Evolutionary conservation across 352 stramenopile genomes (phyloP).

Genomic region (Pythium scleroteichum): DNA sequence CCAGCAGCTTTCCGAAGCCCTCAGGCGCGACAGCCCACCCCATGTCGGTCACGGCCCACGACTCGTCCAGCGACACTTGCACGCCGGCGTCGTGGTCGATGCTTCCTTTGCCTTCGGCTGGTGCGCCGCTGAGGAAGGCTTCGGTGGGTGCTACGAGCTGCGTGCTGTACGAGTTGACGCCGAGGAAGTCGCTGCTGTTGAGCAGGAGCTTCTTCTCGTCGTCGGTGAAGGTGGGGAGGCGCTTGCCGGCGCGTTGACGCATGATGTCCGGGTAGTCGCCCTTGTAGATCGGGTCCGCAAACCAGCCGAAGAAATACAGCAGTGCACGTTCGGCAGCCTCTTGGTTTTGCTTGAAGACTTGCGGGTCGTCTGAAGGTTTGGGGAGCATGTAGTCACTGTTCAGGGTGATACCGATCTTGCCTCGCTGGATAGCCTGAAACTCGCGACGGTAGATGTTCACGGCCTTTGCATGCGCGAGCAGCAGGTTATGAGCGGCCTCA

Average conservation of each 20-base stretch:
- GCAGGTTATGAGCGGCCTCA: slow-evolving; percentile 78
- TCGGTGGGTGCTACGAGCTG: slow-evolving; percentile 41
- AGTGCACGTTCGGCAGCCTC: slow-evolving; percentile 76
- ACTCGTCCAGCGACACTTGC: slow-evolving; percentile 35
- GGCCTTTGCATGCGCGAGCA: slow-evolving; percentile 85
- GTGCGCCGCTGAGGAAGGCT: slow-evolving; percentile 40
- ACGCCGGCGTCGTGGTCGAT: slow-evolving; percentile 46
- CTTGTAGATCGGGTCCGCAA: slow-evolving; percentile 89
- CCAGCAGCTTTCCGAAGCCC: slow-evolving; percentile 85
- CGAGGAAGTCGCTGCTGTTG: slow-evolving; percentile 92
- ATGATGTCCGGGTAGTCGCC: slow-evolving; percentile 94
- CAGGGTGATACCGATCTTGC: slow-evolving; percentile 92
- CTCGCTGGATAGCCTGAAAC: slow-evolving; percentile 40
- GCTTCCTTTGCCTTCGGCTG: slow-evolving; percentile 12
- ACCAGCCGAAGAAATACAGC: slow-evolving; percentile 90
- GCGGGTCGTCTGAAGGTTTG: slow-evolving; percentile 43
- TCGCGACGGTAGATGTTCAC: slow-evolving; percentile 77
- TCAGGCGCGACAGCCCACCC: slow-evolving; percentile 74
- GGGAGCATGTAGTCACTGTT: slow-evolving; percentile 91
- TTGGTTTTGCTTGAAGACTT: slow-evolving; percentile 54
- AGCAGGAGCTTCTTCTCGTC: slow-evolving; percentile 74
- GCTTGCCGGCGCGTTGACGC: slow-evolving; percentile 72
- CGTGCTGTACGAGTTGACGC: slow-evolving; percentile 94
- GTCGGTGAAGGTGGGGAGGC: slow-evolving; percentile 89
- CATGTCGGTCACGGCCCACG: slow-evolving; percentile 61